phyloP scores from a whole-genome alignment of 306 rosid genomes.

The Gynostemma pentaphyllum region DNA sequence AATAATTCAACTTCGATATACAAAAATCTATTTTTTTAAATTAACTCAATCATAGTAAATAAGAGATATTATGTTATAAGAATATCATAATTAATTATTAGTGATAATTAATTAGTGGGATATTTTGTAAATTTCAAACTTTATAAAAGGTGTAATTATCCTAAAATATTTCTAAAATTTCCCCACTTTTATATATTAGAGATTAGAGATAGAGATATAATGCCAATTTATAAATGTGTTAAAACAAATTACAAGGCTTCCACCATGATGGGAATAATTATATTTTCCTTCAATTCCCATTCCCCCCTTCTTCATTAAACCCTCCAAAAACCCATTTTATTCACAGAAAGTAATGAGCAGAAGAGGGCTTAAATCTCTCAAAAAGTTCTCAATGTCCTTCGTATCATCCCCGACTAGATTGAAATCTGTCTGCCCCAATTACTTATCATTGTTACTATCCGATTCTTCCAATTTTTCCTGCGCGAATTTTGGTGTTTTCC shows the following conservation, averaged over 20 bases:
- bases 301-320: not conserved
- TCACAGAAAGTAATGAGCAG: conserved; percentile 26
- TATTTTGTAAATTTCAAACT: no score
- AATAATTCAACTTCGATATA: no score
- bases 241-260: not conserved
- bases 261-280: not conserved
- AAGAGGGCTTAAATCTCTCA: conserved; percentile 25
- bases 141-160: no score
- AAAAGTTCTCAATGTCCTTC: conserved; percentile 20
- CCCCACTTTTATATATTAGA: no score
- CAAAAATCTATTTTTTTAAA: no score
- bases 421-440: not conserved
- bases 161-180: no score
- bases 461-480: not conserved
- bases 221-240: no score
- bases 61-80: no score
- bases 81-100: no score
- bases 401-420: conserved; percentile 9
- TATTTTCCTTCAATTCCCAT: not conserved
- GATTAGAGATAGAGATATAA: no score
- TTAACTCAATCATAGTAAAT: no score
- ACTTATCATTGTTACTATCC: not conserved
- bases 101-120: no score
- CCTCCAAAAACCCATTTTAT: conserved; percentile 8
- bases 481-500: not conserved